A percentile compares a stretch with the other conserved stretches of the same genome.
These are phyloP conservation scores for Malassezia vespertilionis DNA, from an alignment of 1,284 basidiomycete genomes.

Conservation along the genomic window DNA sequence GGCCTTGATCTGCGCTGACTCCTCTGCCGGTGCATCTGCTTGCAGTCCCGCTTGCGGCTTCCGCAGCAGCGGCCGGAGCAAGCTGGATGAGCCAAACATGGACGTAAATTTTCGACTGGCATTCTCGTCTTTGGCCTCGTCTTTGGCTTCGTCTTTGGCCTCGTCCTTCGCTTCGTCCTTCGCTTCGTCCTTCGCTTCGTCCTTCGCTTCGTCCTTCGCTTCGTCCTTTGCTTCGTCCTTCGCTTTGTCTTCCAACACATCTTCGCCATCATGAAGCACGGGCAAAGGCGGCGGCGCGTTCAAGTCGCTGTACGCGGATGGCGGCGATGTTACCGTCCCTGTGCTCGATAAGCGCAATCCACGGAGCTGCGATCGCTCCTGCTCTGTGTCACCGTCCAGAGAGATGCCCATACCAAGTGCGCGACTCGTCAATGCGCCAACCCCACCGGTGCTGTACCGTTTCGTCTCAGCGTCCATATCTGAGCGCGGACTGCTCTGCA, in stretches of 20 bases:
- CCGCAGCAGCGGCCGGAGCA: conserved; percentile 12
- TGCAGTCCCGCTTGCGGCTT: not conserved
- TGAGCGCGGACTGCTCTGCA: conserved; percentile 27
- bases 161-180: not conserved
- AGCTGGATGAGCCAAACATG: conserved; percentile 1
- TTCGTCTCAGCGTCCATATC: conserved; percentile 30
- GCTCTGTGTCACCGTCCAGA: conserved; percentile 5
- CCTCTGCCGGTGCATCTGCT: not conserved
- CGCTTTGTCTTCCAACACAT: not conserved
- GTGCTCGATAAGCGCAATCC: conserved; percentile 7
- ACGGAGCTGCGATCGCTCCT: conserved; percentile 7
- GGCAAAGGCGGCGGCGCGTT: not conserved
- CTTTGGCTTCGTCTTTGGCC: not conserved
- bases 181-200: not conserved
- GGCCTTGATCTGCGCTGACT: not conserved
- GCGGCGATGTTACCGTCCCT: conserved; percentile 1
- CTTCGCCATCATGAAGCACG: not conserved
- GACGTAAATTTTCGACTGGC: not conserved
- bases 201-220: not conserved
- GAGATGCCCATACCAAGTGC: not conserved
- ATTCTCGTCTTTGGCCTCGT: not conserved
- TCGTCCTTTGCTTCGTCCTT: conserved; percentile 1
- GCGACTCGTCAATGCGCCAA: not conserved
- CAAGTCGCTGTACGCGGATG: not conserved
- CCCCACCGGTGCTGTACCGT: conserved; percentile 9